Conservation (phyloP, 108 stramenopile genomes). For the Chaetoceros muelleri region DNA sequence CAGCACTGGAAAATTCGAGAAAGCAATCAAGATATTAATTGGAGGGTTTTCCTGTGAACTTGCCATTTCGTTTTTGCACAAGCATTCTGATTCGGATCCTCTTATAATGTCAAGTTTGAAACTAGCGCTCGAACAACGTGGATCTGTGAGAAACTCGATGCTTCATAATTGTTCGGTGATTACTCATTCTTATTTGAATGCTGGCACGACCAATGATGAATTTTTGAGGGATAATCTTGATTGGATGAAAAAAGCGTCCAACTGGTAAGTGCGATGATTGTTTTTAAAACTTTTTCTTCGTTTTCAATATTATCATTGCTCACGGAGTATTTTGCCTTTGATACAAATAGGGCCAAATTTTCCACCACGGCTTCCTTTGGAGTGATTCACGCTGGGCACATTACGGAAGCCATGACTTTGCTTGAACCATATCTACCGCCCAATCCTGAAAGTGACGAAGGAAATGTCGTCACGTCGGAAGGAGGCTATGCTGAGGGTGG, state of each 20-base stretch:
- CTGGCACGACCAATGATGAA: constrained; percentile 92
- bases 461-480: constrained; percentile 44
- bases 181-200: constrained; percentile 87
- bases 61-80: constrained; percentile 82
- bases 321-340: background rate
- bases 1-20: constrained; percentile 17
- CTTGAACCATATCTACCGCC: constrained; percentile 97
- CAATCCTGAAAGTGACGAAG: constrained; percentile 33
- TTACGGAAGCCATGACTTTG: constrained; percentile 91
- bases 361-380: constrained; percentile 95
- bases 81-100: constrained; percentile 69
- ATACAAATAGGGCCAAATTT: constrained; percentile 97
- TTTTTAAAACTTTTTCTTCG: background rate
- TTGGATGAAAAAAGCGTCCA: constrained; percentile 97
- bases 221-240: constrained; percentile 97
- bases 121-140: constrained; percentile 77
- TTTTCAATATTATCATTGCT: background rate
- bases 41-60: constrained; percentile 83
- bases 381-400: constrained; percentile 95
- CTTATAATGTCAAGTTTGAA: constrained; percentile 84
- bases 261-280: constrained; percentile 72
- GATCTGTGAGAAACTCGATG: constrained; percentile 60
- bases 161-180: constrained; percentile 93
- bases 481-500: constrained; percentile 95
- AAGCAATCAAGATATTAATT: constrained; percentile 40